Base-by-base conservation (phyloP, 1,284 basidiomycete genomes). In the Cystobasidium sp. region DNA sequence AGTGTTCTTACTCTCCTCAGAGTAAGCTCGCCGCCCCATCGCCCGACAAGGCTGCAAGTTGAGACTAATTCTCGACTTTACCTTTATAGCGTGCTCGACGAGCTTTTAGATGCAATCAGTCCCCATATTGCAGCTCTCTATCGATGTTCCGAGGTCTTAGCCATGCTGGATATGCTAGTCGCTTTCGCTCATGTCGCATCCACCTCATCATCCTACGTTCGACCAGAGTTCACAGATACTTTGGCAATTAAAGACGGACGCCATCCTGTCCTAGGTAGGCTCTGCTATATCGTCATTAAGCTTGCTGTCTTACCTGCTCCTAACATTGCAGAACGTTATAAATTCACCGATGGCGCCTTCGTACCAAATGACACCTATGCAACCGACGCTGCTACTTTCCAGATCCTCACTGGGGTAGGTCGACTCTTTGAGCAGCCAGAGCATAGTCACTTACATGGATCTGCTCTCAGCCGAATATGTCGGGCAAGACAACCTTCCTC, bases 401-500 rank as follows among this genome's bases (percentile, higher is more conserved):
- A 97, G 81, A 87, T 96, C 22, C 87, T 97, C 51, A 75, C 76
- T 12, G 79, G 78, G 0, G 73, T 68, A 51, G 6, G 59, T n/a
- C 4, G 9, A 8, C 1, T 2, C 51, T 31, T n/a, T n/a, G 0
- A 14, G n/a, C 6, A 41, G 3, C 18, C n/a, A 20, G 22, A 16
- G 22, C 12, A 6, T 12, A 63, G n/a, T 18, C n/a, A 16, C 14
- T 53, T 31, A 22, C 10, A 14, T 6, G 41, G 10, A 8, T 16
- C 2, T 51, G 1, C 5, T 37, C n/a, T 10, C 61, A 73, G 67
- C 75, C 76, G 51, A 94, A 92, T 80, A 94, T 94, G 92, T 91
- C 91, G 86, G 93, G 93, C 0, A 98, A 98, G 83, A 96, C 91
- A 80, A 97, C 94, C 0, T 95, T 94, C 79, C 84, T 98, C 10